Evolutionary conservation across 2,329 filamentous ascomycete species (phyloP).

Genomic region (Septoria linicola): DNA sequence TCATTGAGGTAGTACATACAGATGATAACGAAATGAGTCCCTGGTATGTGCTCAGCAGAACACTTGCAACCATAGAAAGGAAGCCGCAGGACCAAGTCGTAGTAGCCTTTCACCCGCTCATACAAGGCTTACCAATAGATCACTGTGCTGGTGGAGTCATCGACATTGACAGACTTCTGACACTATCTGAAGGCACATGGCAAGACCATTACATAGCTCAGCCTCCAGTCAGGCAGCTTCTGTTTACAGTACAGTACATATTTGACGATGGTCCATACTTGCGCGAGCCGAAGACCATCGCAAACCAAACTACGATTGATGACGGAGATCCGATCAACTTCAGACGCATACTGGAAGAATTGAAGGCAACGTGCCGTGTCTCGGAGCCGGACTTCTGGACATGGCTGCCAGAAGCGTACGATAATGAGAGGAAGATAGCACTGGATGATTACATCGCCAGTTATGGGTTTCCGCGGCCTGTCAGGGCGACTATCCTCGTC

Average conservation of each 20-base stretch:
- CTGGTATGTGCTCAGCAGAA: neutral
- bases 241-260: neutral
- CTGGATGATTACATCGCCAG: slow-evolving; percentile 7
- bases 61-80: neutral
- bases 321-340: neutral
- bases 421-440: neutral
- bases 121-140: neutral
- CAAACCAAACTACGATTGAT: neutral
- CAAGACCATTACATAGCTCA: neutral
- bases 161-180: neutral
- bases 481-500: neutral
- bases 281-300: neutral
- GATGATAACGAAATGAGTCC: neutral
- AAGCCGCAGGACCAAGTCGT: neutral
- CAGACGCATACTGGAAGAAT: neutral
- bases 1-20: neutral
- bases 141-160: neutral
- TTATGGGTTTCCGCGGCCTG: neutral
- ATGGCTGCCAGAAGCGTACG: neutral
- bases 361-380: neutral
- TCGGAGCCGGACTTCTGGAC: slow-evolving; percentile 1
- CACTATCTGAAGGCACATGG: neutral
- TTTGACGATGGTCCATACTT: slow-evolving; percentile 9
- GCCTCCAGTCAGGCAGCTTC: neutral
- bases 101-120: slow-evolving; percentile 1